phyloP scores from a whole-genome alignment of 257 asterid genomes.

The Dorcoceras hygrometricum region DNA sequence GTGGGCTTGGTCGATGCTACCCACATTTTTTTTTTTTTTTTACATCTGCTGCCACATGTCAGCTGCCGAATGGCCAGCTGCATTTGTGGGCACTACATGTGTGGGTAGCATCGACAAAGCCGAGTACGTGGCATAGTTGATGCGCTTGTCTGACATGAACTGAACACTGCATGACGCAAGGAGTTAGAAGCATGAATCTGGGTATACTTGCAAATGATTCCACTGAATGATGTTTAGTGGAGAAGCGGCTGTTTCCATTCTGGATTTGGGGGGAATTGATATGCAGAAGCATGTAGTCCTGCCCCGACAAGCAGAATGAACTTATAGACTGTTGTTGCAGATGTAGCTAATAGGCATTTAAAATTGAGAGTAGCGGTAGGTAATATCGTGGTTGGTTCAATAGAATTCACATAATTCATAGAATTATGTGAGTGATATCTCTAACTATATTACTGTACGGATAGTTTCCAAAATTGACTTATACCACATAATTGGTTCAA shows the following conservation, averaged over 20 bases:
- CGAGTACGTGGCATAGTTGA: background rate
- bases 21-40: too few relatives aligned
- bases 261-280: slow-evolving; percentile 13
- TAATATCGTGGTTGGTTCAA: slow-evolving; percentile 9
- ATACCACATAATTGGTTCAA: background rate
- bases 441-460: background rate
- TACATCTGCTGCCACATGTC: too few relatives aligned
- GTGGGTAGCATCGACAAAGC: too few relatives aligned
- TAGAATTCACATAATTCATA: too few relatives aligned
- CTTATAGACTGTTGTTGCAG: background rate
- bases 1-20: slow-evolving; percentile 8
- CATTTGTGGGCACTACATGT: too few relatives aligned
- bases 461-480: slow-evolving; percentile 10
- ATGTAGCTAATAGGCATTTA: background rate
- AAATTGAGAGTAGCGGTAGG: background rate
- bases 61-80: too few relatives aligned
- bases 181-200: slow-evolving; percentile 13
- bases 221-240: slow-evolving; percentile 2
- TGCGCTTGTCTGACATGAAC: slow-evolving; percentile 3
- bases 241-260: slow-evolving; percentile 9
- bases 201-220: background rate
- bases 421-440: slow-evolving; percentile 1
- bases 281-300: background rate
- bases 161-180: background rate
- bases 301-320: slow-evolving; percentile 10